A percentile compares a stretch with the other conserved stretches of the same genome.
Conservation (phyloP, 73 alveolate genomes). For the Blepharisma stoltei region DNA sequence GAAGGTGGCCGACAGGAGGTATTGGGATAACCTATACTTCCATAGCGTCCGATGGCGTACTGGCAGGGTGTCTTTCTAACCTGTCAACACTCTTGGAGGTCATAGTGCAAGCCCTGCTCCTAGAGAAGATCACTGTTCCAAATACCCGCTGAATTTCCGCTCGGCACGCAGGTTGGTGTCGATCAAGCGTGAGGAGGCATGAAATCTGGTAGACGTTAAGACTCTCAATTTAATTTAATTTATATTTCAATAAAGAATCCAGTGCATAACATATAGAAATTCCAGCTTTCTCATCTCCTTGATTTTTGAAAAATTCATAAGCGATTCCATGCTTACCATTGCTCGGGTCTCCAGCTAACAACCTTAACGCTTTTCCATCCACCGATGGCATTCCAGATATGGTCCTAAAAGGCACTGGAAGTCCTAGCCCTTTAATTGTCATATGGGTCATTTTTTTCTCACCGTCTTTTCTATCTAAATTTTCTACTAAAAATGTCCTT, state of each 20-base stretch:
- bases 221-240: too few species aligned
- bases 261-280: conserved; percentile 67
- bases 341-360: conserved; percentile 74
- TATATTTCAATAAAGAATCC: conserved; percentile 38
- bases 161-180: too few species aligned
- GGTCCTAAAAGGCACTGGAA: conserved; percentile 50
- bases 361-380: conserved; percentile 60
- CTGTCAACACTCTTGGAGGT: too few species aligned
- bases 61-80: too few species aligned
- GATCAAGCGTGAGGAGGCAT: too few species aligned
- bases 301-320: conserved; percentile 49
- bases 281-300: conserved; percentile 71
- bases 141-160: too few species aligned
- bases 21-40: too few species aligned
- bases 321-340: conserved; percentile 70
- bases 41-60: too few species aligned
- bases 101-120: too few species aligned
- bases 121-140: too few species aligned
- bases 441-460: conserved; percentile 59
- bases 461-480: conserved; percentile 49
- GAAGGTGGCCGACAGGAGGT: too few species aligned
- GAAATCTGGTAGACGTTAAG: too few species aligned
- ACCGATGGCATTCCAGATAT: conserved; percentile 76
- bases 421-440: conserved; percentile 76
- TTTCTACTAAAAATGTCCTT: conserved; percentile 45